Percentiles rank a stretch among this genome's conserved stretches.
These are phyloP conservation scores for Zoysia japonica DNA, from an alignment of 176 grass and related monocot genomes.

Conservation along the genomic window DNA sequence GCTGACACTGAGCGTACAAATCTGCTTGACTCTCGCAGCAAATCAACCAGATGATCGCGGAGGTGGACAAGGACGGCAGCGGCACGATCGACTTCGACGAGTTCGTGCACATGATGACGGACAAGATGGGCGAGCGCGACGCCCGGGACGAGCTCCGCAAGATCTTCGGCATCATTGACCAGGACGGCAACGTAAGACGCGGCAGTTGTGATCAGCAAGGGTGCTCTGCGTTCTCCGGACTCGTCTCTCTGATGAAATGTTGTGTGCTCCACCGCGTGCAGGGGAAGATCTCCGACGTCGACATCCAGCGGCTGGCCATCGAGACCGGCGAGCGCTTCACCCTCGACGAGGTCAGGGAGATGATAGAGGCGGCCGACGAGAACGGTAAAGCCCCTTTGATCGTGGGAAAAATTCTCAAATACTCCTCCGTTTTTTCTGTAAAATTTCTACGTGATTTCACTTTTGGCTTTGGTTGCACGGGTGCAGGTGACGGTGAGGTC, in stretches of 20 bases:
- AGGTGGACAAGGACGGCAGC: slow-evolving; percentile 82
- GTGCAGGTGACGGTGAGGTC: slow-evolving; percentile 79
- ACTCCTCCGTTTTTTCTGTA: no score
- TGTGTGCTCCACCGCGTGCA: not conserved
- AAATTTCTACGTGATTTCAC: not conserved
- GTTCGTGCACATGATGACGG: slow-evolving; percentile 84
- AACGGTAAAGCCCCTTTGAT: slow-evolving; percentile 41
- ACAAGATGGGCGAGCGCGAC: slow-evolving; percentile 84
- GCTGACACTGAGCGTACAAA: not conserved
- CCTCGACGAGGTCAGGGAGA: slow-evolving; percentile 74
- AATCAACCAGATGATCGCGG: slow-evolving; percentile 75
- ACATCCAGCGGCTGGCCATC: slow-evolving; percentile 75
- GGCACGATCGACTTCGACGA: slow-evolving; percentile 88
- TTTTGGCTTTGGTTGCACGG: not conserved
- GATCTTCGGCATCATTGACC: slow-evolving; percentile 75
- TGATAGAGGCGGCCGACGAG: slow-evolving; percentile 66
- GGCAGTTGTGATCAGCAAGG: not conserved
- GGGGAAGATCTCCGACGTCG: slow-evolving; percentile 76
- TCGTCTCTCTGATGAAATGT: not conserved
- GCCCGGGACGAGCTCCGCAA: slow-evolving; percentile 63
- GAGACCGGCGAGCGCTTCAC: slow-evolving; percentile 78
- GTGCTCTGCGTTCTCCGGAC: not conserved
- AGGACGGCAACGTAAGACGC: slow-evolving; percentile 64
- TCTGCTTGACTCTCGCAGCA: slow-evolving; percentile 44
- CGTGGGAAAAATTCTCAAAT: no score